Evolutionary conservation across 345 rosid species (phyloP).

Genomic region (Lumnitzera littorea): DNA sequence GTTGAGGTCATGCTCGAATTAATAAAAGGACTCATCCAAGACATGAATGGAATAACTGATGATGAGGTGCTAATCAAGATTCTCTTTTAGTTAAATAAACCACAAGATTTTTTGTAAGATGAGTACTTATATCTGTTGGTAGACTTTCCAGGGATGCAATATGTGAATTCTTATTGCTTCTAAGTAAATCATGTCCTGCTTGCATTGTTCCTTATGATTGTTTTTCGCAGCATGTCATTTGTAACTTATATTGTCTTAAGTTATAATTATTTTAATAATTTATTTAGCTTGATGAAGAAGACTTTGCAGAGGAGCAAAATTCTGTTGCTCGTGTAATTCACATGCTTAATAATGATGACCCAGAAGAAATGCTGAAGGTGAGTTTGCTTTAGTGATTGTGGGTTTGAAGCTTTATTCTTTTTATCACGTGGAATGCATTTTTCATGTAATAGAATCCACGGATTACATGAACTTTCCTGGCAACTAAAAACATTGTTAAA

Average conservation of each 20-base stretch:
- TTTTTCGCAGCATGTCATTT: not conserved
- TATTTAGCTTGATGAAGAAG: conserved; percentile 74
- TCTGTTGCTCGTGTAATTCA: conserved; percentile 83
- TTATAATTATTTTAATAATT: conserved; percentile 1
- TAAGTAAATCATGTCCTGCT: not conserved
- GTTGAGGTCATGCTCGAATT: conserved; percentile 81
- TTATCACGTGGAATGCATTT: too few relatives aligned
- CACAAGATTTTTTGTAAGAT: too few relatives aligned
- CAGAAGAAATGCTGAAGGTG: conserved; percentile 88
- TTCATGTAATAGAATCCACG: too few relatives aligned
- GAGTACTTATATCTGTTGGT: not conserved
- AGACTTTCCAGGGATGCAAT: not conserved
- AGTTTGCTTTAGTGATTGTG: not conserved
- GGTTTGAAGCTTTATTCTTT: too few relatives aligned
- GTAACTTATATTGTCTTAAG: not conserved
- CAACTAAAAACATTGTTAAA: too few relatives aligned
- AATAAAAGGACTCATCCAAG: conserved; percentile 85
- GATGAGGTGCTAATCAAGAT: conserved; percentile 46
- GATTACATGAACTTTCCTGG: too few relatives aligned
- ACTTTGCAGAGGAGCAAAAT: conserved; percentile 87
- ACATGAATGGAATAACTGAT: conserved; percentile 48
- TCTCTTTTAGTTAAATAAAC: not conserved
- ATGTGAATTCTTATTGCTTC: not conserved
- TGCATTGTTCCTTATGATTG: not conserved
- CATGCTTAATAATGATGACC: conserved; percentile 68